Evolutionary conservation across 257 asterid genomes (phyloP), one percentile per base, ranked within the genome.

Genomic region (Linderniella brevidens): DNA sequence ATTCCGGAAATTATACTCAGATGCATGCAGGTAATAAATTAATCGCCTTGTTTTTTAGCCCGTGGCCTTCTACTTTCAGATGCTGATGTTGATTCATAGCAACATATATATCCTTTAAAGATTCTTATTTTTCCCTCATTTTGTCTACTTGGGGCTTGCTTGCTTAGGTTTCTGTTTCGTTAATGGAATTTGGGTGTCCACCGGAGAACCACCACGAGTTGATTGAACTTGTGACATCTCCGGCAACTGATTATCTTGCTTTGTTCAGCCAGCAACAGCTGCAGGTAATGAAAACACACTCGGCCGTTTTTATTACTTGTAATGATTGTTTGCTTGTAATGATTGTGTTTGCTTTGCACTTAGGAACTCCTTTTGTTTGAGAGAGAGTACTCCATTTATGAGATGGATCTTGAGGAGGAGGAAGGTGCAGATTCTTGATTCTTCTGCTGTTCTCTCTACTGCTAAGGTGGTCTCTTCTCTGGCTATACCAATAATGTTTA

Each of bases 201-300:
- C 78, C 71, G 35, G 86, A 75, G 72, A 54, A 38, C 49, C 94
- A 85, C 53, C 80, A 71, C 20, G 86, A 73, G 64, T 64, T 90
- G 55, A 75, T 90, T 56, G 90, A 79, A 64, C 76, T 85, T 25
- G 75, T 67, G 56, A 73, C 93, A 13, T 64, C 77, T 53, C 81
- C 93, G 13, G 87, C 81, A 74, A 71, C 78, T 51, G 83, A 70
- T 49, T 74, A 71, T 60, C 79, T 90, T 60, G 69, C 57, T 70
- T 69, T 90, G 65, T 90, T 85, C 71, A 90, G 99, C 76, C 94
- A 73, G 76, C 79, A 68, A 17, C 99, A 90, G 60, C 61, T 90
- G 71, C 93, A 85, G 96, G 99, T 90, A 60, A 58, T n/a, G 64
- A 13, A 11, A 8, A 1, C 17, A 32, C 37, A 17, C 29, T 13